These are phyloP conservation scores for Podospora sp. DNA, from an alignment of 495 filamentous ascomycete species.

Conservation along the genomic window DNA sequence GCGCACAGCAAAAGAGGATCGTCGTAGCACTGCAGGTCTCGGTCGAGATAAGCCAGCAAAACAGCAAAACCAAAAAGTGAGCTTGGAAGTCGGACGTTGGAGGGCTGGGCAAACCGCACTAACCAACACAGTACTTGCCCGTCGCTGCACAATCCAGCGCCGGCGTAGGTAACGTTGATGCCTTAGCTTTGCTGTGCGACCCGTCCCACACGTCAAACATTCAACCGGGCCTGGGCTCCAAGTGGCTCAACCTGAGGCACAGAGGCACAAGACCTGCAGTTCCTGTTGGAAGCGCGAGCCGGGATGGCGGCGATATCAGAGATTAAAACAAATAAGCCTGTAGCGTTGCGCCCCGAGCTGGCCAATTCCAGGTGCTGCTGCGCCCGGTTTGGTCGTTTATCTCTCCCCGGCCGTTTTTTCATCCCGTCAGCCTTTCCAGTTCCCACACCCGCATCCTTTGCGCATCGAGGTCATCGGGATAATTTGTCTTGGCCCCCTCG, in stretches of 20 bases:
- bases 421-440: not conserved
- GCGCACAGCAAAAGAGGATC: not conserved
- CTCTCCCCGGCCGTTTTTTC: not conserved
- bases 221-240: not conserved
- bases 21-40: conserved; percentile 4
- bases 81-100: not conserved
- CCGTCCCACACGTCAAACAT: not conserved
- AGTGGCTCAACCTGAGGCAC: not conserved
- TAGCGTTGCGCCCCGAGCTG: not conserved
- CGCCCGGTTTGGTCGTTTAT: not conserved
- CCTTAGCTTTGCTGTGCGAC: not conserved
- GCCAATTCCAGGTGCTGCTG: conserved; percentile 6
- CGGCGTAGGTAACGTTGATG: not conserved
- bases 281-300: conserved; percentile 13
- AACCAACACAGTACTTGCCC: no score
- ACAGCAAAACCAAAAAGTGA: no score
- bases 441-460: no score
- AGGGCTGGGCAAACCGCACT: not conserved
- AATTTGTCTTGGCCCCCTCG: conserved; percentile 8
- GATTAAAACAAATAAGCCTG: conserved; percentile 12
- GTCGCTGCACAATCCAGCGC: no score
- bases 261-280: not conserved
- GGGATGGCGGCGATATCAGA: conserved; percentile 12
- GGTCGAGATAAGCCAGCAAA: not conserved
- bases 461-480: not conserved